Conservation (phyloP, 768 basidiomycete species). For the Tubosaeta sp. region DNA sequence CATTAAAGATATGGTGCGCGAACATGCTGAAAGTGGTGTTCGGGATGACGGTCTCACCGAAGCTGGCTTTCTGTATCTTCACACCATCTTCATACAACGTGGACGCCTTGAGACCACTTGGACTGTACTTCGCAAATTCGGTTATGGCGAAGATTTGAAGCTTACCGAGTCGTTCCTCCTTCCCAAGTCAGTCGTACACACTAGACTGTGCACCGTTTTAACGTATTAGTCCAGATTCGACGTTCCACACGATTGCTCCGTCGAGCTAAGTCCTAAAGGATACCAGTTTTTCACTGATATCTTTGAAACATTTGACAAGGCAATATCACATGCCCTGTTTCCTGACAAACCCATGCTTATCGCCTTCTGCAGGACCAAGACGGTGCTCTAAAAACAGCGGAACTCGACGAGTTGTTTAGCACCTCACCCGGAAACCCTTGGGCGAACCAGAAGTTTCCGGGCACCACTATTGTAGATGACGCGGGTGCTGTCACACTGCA, state of each 20-base stretch:
- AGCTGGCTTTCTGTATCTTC: constrained; percentile 88
- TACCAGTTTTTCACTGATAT: constrained; percentile 97
- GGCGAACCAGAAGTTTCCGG: constrained; percentile 86
- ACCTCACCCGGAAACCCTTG: constrained; percentile 98
- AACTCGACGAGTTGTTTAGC: constrained; percentile 85
- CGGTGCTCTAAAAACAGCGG: constrained; percentile 78
- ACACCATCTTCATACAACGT: constrained; percentile 94
- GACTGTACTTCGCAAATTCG: constrained; percentile 93
- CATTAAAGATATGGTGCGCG: constrained; percentile 88
- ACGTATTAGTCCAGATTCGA: constrained; percentile 63
- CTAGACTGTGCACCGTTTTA: constrained; percentile 6
- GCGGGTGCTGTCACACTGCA: constrained; percentile 90
- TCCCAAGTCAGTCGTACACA: constrained; percentile 66
- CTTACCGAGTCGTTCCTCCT: constrained; percentile 83
- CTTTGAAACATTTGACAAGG: constrained; percentile 95
- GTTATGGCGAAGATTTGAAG: constrained; percentile 92
- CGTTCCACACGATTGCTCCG: constrained; percentile 89
- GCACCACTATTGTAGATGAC: constrained; percentile 84
- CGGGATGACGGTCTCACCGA: constrained; percentile 83
- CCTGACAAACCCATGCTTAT: constrained; percentile 1
- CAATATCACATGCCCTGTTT: constrained; percentile 19
- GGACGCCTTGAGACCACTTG: constrained; percentile 96
- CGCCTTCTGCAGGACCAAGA: constrained; percentile 72
- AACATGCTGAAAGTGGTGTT: constrained; percentile 72
- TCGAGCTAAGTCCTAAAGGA: constrained; percentile 89